phyloP scores from a whole-genome alignment of 352 stramenopile species.

The Phytopythium montanum region DNA sequence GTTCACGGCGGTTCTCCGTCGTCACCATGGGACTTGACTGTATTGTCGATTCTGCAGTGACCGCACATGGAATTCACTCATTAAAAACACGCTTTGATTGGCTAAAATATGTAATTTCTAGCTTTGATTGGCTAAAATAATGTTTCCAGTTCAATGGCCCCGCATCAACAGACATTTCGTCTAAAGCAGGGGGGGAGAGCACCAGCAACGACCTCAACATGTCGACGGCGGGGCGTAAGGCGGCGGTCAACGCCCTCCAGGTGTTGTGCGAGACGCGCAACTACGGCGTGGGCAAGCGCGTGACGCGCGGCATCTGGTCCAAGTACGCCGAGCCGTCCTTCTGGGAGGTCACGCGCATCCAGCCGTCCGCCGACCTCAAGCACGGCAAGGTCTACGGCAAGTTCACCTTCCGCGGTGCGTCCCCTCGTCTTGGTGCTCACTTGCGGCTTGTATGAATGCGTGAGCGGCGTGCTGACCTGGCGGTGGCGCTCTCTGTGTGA shows the following conservation, averaged over 20 bases:
- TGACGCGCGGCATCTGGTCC: slow-evolving; percentile 74
- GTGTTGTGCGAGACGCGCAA: slow-evolving; percentile 63
- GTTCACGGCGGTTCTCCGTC: not conserved
- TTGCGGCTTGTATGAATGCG: not conserved
- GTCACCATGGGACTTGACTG: not conserved
- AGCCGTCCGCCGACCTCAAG: slow-evolving; percentile 71
- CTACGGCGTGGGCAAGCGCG: slow-evolving; percentile 63
- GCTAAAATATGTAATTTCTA: not conserved
- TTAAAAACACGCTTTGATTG: not conserved
- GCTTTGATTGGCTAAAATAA: slow-evolving; percentile 4
- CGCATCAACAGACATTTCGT: not conserved
- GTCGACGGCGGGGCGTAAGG: slow-evolving; percentile 24
- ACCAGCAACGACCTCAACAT: not conserved
- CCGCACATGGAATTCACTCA: no score
- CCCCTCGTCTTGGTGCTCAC: not conserved
- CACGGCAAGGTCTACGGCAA: slow-evolving; percentile 83
- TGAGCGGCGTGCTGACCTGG: not conserved
- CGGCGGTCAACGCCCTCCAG: slow-evolving; percentile 68
- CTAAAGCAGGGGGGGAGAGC: not conserved
- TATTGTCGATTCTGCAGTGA: no score
- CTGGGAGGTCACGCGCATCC: slow-evolving; percentile 81
- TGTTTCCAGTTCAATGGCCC: not conserved
- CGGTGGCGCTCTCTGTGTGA: slow-evolving; percentile 2
- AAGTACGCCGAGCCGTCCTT: slow-evolving; percentile 71
- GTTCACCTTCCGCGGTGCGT: slow-evolving; percentile 80